A percentile compares a stretch with the other conserved stretches of the same genome.
Evolutionary conservation across 2,329 filamentous ascomycete species (phyloP).

Genomic region (Colletotrichum sidae): DNA sequence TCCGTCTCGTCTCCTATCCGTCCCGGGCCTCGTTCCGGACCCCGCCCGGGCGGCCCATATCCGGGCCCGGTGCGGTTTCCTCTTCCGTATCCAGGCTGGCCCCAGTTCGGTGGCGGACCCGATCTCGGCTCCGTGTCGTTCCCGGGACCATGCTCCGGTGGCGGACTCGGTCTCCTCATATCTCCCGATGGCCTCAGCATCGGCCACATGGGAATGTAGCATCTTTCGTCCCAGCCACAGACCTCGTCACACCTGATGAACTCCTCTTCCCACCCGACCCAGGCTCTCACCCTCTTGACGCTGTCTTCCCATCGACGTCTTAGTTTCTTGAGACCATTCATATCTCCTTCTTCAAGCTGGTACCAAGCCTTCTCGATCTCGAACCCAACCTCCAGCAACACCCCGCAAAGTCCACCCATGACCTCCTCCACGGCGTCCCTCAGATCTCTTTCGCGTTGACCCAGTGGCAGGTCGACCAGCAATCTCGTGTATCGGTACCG

Average conservation of each 20-base stretch:
- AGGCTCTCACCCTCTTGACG: conserved; percentile 58
- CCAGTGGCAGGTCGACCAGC: conserved; percentile 44
- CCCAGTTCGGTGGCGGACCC: conserved; percentile 15
- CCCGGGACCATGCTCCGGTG: conserved; percentile 9
- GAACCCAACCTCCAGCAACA: conserved; percentile 55
- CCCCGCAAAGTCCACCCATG: conserved; percentile 53
- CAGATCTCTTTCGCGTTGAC: conserved; percentile 50
- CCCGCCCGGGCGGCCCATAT: conserved; percentile 16
- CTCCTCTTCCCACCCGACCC: conserved; percentile 63
- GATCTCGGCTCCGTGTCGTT: conserved; percentile 32
- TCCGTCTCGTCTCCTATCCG: conserved; percentile 39
- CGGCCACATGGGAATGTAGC: conserved; percentile 65
- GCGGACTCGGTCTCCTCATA: conserved; percentile 32
- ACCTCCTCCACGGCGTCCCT: conserved; percentile 54
- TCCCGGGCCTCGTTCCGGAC: conserved; percentile 28
- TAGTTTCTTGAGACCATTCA: neutral
- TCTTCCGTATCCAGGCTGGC: conserved; percentile 14
- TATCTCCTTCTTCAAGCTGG: conserved; percentile 40
- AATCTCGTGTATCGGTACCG: conserved; percentile 53
- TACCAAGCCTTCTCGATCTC: conserved; percentile 53
- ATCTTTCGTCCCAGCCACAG: conserved; percentile 57
- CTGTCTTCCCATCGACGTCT: conserved; percentile 44
- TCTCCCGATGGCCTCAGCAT: conserved; percentile 41
- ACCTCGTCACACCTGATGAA: conserved; percentile 53
- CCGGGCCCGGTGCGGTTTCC: conserved; percentile 12